Percentiles rank a stretch among this genome's conserved stretches.
phyloP scores from a whole-genome alignment of 495 filamentous ascomycete species.

The Penicillium subrubescens region DNA sequence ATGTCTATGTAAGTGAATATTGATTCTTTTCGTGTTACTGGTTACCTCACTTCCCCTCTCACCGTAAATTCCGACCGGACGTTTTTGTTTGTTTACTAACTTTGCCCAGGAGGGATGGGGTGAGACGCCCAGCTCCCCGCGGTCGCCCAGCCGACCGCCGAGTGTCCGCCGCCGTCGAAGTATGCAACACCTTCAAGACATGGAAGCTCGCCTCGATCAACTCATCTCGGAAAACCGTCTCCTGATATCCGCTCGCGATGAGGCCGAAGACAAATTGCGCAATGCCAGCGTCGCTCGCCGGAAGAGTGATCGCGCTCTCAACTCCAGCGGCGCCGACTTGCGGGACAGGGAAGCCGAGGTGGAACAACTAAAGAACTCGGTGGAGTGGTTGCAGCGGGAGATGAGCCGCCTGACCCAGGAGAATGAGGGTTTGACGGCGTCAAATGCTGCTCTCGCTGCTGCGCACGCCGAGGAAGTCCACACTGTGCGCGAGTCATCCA shows the following conservation, averaged over 20 bases:
- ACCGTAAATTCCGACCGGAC: conserved; percentile 1
- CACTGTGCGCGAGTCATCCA: conserved; percentile 52
- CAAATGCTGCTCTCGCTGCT: conserved; percentile 66
- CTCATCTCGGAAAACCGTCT: conserved; percentile 78
- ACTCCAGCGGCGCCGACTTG: conserved; percentile 56
- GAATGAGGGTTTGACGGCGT: conserved; percentile 70
- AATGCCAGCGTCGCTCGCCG: conserved; percentile 57
- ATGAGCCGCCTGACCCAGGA: conserved; percentile 70
- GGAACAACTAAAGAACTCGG: conserved; percentile 70
- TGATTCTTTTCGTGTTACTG: conserved; percentile 10
- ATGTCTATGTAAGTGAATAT: conserved; percentile 82
- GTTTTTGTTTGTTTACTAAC: conserved; percentile 33
- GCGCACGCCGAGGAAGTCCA: conserved; percentile 67
- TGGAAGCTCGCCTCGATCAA: conserved; percentile 75
- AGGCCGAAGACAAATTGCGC: conserved; percentile 63
- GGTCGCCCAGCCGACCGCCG: conserved; percentile 92
- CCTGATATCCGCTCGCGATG: conserved; percentile 69
- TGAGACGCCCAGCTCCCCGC: conserved; percentile 86
- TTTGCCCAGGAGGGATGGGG: conserved; percentile 82
- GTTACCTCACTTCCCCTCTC: conserved; percentile 1
- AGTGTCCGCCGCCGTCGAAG: conserved; percentile 94
- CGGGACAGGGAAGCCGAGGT: conserved; percentile 74
- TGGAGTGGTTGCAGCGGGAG: conserved; percentile 79
- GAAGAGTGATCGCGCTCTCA: conserved; percentile 58
- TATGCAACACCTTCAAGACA: conserved; percentile 86